Percentiles rank a stretch among this genome's conserved stretches.
These are phyloP conservation scores for Glomus cerebriforme DNA, from an alignment of 192 early-diverging fungal genomes.

Conservation along the genomic window DNA sequence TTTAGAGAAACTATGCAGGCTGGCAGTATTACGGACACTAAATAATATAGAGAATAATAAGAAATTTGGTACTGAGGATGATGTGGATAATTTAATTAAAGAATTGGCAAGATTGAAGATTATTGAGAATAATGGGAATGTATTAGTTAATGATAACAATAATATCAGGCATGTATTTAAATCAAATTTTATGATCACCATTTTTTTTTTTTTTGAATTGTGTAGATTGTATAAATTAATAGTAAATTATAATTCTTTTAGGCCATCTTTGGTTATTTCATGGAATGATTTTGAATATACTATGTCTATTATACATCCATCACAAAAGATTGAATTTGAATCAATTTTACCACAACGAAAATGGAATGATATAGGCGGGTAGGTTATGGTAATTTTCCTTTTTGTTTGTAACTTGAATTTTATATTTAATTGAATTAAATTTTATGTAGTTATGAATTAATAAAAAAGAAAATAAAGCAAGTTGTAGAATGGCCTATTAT, in stretches of 20 bases:
- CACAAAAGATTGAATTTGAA: conserved; percentile 66
- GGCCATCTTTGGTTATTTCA: background rate
- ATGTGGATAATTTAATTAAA: background rate
- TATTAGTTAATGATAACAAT: background rate
- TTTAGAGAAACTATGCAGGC: conserved; percentile 45
- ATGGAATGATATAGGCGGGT: conserved; percentile 77
- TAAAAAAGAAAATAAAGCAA: conserved; percentile 62
- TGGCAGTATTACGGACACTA: conserved; percentile 39
- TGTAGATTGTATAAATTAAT: background rate
- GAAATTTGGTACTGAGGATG: too few species aligned
- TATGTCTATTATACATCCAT: conserved; percentile 60
- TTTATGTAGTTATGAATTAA: conserved; percentile 55
- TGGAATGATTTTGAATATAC: conserved; percentile 59
- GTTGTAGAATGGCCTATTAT: conserved; percentile 61
- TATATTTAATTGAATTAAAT: background rate
- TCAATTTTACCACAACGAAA: conserved; percentile 46
- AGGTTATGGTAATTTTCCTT: conserved; percentile 15
- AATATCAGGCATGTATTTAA: background rate
- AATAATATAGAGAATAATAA: background rate
- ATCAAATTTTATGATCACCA: background rate
- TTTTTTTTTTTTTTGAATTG: background rate
- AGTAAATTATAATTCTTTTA: background rate
- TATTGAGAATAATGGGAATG: background rate
- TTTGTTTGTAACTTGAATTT: background rate
- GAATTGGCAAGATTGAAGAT: background rate